These are phyloP conservation scores for Urochloa ruziziensis DNA, from an alignment of 176 grass and related monocot species.

Conservation along the genomic window DNA sequence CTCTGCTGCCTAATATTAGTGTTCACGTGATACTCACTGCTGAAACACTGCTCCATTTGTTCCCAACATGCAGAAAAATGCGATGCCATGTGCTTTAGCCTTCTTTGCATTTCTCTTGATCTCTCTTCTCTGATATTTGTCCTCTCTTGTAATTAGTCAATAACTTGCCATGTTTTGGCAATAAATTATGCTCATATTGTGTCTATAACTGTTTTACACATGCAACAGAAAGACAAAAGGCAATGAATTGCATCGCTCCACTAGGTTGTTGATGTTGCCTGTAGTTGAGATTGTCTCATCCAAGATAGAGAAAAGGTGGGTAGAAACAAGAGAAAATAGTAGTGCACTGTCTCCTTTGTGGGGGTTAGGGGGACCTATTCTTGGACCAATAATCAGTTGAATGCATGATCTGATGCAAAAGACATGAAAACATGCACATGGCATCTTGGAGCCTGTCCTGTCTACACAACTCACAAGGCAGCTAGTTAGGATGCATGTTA, in stretches of 20 bases:
- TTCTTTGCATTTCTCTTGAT: constrained; percentile 1
- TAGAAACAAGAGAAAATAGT: neutral
- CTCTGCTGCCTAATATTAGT: constrained; percentile 23
- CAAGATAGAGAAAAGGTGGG: neutral
- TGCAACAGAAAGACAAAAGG: neutral
- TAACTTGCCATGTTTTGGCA: constrained; percentile 18
- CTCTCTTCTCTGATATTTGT: constrained; percentile 13
- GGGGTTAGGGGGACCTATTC: neutral
- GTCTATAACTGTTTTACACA: neutral
- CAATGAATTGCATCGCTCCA: constrained; percentile 8
- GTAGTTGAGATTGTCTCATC: constrained; percentile 9
- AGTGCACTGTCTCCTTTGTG: neutral
- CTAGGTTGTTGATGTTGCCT: constrained; percentile 7
- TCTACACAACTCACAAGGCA: constrained; percentile 25
- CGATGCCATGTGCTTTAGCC: constrained; percentile 31
- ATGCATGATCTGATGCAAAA: constrained; percentile 39
- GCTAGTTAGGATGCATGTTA: constrained; percentile 27
- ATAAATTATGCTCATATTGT: constrained; percentile 9
- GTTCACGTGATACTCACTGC: constrained; percentile 32
- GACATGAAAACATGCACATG: constrained; percentile 28
- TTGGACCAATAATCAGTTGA: constrained; percentile 12
- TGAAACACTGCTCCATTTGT: constrained; percentile 53
- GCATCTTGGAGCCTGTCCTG: constrained; percentile 21
- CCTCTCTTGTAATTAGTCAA: neutral
- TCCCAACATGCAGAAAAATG: constrained; percentile 37